Percentiles rank a stretch among this genome's conserved stretches.
phyloP scores from a whole-genome alignment of 352 stramenopile genomes.

The Pythium brachiatum region DNA sequence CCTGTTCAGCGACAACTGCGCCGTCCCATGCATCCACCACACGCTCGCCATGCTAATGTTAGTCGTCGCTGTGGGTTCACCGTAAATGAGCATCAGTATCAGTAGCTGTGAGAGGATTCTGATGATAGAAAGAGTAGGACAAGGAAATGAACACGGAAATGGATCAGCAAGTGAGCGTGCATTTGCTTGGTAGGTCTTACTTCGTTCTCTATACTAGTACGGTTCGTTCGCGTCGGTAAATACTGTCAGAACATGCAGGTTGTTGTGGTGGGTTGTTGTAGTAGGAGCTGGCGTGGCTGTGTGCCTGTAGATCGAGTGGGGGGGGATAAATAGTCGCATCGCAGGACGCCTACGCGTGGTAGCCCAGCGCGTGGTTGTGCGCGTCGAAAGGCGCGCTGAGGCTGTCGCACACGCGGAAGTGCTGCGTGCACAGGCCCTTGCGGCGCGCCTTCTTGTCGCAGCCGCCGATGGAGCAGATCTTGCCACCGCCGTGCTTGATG shows the following conservation, averaged over 20 bases:
- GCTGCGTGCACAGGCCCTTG: conserved; percentile 80
- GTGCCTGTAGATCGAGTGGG: background rate
- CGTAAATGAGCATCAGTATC: too few species aligned
- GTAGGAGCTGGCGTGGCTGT: background rate
- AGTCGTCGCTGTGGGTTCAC: too few species aligned
- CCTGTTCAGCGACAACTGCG: background rate
- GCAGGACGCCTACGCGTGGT: background rate
- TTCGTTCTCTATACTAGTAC: background rate
- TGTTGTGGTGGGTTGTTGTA: background rate
- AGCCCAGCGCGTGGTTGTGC: background rate
- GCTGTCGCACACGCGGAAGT: conserved; percentile 63
- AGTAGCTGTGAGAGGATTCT: too few species aligned
- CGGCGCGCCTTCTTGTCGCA: conserved; percentile 83
- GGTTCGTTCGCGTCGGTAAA: background rate
- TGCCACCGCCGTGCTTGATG: conserved; percentile 81
- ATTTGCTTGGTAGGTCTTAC: background rate
- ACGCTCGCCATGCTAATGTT: background rate
- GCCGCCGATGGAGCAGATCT: conserved; percentile 69
- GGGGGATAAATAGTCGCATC: conserved; percentile 18
- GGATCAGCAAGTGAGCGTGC: background rate
- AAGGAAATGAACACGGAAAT: too few species aligned
- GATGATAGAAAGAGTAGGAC: too few species aligned
- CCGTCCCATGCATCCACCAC: background rate
- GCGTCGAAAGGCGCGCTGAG: conserved; percentile 8
- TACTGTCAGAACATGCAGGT: conserved; percentile 1